These are phyloP conservation scores for Aspergillus viridinutans DNA, from an alignment of 2,329 filamentous ascomycete genomes.

Conservation along the genomic window DNA sequence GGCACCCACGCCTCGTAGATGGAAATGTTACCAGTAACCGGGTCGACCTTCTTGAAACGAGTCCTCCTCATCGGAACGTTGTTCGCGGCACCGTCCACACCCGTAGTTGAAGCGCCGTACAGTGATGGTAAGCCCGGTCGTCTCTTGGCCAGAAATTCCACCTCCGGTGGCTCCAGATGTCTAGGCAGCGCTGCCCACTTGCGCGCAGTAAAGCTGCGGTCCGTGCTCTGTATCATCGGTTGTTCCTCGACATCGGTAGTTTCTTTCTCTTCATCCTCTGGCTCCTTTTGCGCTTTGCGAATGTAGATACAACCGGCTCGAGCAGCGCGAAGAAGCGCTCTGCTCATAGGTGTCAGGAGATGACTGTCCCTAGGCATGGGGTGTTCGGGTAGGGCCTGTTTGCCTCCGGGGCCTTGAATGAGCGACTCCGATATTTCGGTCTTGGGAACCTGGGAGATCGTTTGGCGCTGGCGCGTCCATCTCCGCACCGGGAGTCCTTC, in stretches of 20 bases:
- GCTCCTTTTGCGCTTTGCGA: constrained; percentile 51
- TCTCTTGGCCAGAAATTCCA: constrained; percentile 60
- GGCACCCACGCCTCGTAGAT: constrained; percentile 79
- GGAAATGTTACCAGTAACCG: constrained; percentile 70
- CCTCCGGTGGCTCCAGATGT: constrained; percentile 55
- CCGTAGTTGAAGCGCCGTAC: constrained; percentile 35
- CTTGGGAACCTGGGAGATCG: constrained; percentile 61
- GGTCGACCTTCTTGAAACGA: constrained; percentile 73
- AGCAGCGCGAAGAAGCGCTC: constrained; percentile 76
- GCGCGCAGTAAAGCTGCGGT: constrained; percentile 52
- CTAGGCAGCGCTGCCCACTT: constrained; percentile 57
- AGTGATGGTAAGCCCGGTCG: constrained; percentile 55
- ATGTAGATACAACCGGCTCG: constrained; percentile 74
- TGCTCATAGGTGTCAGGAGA: constrained; percentile 71
- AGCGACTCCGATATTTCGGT: constrained; percentile 52
- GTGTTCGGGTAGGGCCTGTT: constrained; percentile 59
- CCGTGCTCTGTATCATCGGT: constrained; percentile 24
- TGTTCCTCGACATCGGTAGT: constrained; percentile 32
- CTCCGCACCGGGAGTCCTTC: constrained; percentile 82
- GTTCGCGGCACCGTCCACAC: constrained; percentile 25
- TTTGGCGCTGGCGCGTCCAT: constrained; percentile 73
- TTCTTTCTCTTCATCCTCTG: constrained; percentile 36
- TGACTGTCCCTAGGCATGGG: constrained; percentile 85
- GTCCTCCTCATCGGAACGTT: constrained; percentile 66
- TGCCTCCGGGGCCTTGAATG: constrained; percentile 23